Evolutionary conservation across 768 basidiomycete genomes (phyloP), one percentile per base, ranked within the genome.

Genomic region (Tulasnella sp.): DNA sequence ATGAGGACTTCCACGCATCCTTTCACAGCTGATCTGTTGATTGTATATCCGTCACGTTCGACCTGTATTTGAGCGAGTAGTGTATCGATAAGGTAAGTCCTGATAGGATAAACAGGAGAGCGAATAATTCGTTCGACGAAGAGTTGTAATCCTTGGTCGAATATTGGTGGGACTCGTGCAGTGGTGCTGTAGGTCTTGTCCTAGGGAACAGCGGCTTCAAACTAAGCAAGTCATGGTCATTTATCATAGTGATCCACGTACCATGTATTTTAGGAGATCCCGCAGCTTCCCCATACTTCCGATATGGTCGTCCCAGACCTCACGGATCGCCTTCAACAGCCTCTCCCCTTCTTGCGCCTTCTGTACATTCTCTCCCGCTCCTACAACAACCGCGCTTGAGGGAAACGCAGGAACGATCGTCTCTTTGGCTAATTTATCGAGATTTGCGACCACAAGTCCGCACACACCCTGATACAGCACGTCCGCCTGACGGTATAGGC

Each of bases 261-360:
- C 96, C 93, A 99, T 96, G 69, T 99, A 99, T 68, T 88, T 91
- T 64, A 98, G 75, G 43, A 99, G 81, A 70, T 93, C 91, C 10
- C 85, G 81, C 61, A 99, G 70, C 70, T 94, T 89, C 26, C 78
- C 75, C 88, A 97, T 89, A 69, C 84, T 90, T 10, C 84, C 82
- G 3, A 77, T 83, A 71, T 99, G 96, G 69, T 97, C 92, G 58
- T 94, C 88, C 94, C 96, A 98, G 0, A 95, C 86, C 29, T 79
- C 78, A 68, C 81, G 80, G 56, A 96, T 63, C 27, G 87, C 86
- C 67, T 88, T 93, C 68, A 98, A 72, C 58, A 98, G 77, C 55
- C 83, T 71, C 68, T 97, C 94, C 0, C 85, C 88, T 68, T 93
- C 91, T 66, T 87, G 83, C 47, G 80, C 86, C 65, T 81, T 79